These are phyloP conservation scores for Golovinomyces cichoracearum DNA, from an alignment of 2,329 filamentous ascomycete species.

Conservation along the genomic window DNA sequence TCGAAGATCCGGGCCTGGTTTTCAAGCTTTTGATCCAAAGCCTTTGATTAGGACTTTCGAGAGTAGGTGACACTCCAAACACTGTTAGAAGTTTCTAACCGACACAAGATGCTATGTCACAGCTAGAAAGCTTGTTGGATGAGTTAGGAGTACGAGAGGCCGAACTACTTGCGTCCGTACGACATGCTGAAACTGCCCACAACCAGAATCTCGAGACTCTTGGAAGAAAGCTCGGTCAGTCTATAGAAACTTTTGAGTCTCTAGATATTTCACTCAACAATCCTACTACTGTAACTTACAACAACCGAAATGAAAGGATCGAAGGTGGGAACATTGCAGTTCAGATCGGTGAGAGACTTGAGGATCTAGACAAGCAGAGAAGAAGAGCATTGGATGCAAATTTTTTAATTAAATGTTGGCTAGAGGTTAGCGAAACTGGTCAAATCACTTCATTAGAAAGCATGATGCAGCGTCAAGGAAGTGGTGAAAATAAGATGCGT, in stretches of 20 bases:
- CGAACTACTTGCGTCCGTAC: conserved; percentile 67
- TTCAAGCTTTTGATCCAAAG: conserved; percentile 66
- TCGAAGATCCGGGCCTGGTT: conserved; percentile 45
- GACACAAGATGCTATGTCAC: conserved; percentile 31
- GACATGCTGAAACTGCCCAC: conserved; percentile 75
- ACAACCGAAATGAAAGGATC: conserved; percentile 24
- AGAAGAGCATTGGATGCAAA: conserved; percentile 76
- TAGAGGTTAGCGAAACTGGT: conserved; percentile 74
- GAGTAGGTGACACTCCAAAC: conserved; percentile 20
- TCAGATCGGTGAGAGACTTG: conserved; percentile 76
- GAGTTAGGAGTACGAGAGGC: conserved; percentile 78
- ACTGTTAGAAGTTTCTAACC: conserved; percentile 10
- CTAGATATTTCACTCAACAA: conserved; percentile 63
- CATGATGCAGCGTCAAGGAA: conserved; percentile 49
- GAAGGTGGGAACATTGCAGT: conserved; percentile 69
- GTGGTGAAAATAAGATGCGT: conserved; percentile 74
- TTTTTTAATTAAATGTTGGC: conserved; percentile 91
- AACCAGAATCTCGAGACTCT: conserved; percentile 71
- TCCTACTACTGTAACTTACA: conserved; percentile 22
- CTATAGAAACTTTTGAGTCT: conserved; percentile 74
- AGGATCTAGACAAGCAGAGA: conserved; percentile 81
- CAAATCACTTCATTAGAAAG: conserved; percentile 71
- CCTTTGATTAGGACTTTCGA: conserved; percentile 91
- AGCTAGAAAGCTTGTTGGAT: conserved; percentile 45
- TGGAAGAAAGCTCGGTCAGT: conserved; percentile 69